phyloP scores from a whole-genome alignment of 257 asterid genomes.

The Paulownia fortunei region DNA sequence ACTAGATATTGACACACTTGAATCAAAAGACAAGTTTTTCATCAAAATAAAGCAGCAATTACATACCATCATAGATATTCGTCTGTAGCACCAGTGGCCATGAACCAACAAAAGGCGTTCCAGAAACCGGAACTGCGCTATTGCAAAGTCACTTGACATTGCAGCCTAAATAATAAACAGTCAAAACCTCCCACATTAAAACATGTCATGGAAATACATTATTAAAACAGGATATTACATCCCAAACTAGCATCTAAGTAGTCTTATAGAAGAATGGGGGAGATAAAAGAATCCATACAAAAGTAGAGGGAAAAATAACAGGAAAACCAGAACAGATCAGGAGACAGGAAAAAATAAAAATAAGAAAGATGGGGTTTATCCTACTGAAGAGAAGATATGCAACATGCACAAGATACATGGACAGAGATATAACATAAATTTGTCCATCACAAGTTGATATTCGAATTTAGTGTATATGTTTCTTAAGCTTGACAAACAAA shows the following conservation, averaged over 20 bases:
- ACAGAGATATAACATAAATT: too few relatives aligned
- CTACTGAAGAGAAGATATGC: too few relatives aligned
- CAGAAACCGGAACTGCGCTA: conserved; percentile 92
- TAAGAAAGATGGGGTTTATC: too few relatives aligned
- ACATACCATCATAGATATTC: conserved; percentile 92
- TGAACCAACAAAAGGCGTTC: conserved; percentile 93
- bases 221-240: not conserved
- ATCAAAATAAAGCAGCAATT: not conserved
- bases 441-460: not conserved
- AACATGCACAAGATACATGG: too few relatives aligned
- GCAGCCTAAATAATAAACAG: conserved; percentile 69
- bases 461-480: too few relatives aligned
- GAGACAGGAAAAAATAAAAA: too few relatives aligned
- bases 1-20: not conserved
- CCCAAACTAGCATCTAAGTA: not conserved
- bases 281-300: not conserved
- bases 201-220: not conserved
- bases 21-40: not conserved
- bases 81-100: conserved; percentile 99
- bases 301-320: not conserved
- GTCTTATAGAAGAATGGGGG: not conserved
- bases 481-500: too few relatives aligned
- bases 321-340: too few relatives aligned
- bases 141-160: conserved; percentile 90
- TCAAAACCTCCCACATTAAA: not conserved